Conservation (phyloP, 2,329 filamentous ascomycete genomes). For the Penicillium sp. region DNA sequence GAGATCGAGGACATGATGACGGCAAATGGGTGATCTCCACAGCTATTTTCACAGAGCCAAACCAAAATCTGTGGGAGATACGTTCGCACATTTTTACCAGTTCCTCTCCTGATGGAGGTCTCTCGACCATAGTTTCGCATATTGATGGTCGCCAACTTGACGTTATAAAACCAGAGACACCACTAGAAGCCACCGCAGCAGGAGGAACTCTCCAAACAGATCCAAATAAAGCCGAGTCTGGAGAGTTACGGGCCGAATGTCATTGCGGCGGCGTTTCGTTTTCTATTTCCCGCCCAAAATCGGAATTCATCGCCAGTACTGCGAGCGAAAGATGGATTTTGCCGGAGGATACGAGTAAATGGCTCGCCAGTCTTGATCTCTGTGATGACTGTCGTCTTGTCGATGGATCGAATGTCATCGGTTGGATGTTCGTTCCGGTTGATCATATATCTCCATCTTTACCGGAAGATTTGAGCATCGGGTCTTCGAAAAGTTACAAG, state of each 20-base stretch:
- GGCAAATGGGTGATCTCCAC: constrained; percentile 25
- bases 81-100: constrained; percentile 20
- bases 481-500: constrained; percentile 41
- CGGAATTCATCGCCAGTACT: constrained; percentile 30
- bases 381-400: constrained; percentile 44
- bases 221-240: not conserved
- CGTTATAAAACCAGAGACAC: constrained; percentile 10
- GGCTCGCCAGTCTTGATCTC: constrained; percentile 28
- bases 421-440: constrained; percentile 45
- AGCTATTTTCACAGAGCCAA: constrained; percentile 24
- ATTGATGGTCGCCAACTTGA: constrained; percentile 18
- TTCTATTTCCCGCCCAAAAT: constrained; percentile 40
- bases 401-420: constrained; percentile 39
- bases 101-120: constrained; percentile 18
- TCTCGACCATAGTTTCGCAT: constrained; percentile 16
- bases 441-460: constrained; percentile 36
- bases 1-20: constrained; percentile 11
- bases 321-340: constrained; percentile 18
- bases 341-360: constrained; percentile 20
- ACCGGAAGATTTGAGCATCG: constrained; percentile 27
- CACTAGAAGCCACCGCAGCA: not conserved
- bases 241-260: constrained; percentile 41
- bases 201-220: not conserved
- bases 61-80: constrained; percentile 20
- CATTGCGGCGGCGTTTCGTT: constrained; percentile 48